Conservation (phyloP, 805 yeast species). For the Ogataea degrootiae region DNA sequence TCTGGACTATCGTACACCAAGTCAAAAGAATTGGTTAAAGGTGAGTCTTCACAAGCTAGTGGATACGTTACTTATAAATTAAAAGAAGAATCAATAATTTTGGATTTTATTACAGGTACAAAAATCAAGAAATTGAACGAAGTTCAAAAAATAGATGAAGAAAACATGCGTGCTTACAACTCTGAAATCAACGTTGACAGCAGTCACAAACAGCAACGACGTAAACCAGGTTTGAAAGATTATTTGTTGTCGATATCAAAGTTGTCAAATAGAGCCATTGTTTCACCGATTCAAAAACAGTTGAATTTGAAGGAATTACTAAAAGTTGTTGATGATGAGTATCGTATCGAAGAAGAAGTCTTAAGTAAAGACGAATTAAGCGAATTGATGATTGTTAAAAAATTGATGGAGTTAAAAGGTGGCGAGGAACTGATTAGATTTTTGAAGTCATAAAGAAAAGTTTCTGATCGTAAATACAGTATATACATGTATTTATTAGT, state of each 20-base stretch:
- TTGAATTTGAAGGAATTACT: conserved; percentile 47
- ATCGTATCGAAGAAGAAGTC: conserved; percentile 12
- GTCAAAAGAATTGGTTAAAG: conserved; percentile 22
- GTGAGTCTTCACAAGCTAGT: conserved; percentile 8
- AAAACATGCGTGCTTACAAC: conserved; percentile 30
- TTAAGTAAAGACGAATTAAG: conserved; percentile 37
- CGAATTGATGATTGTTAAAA: conserved; percentile 52
- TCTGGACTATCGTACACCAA: conserved; percentile 29
- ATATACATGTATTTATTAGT: no score
- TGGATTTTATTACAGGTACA: conserved; percentile 62
- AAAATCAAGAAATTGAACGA: conserved; percentile 33
- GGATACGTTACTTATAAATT: conserved; percentile 49
- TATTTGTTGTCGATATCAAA: conserved; percentile 28
- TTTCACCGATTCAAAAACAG: conserved; percentile 25
- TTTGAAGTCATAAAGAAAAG: conserved; percentile 30
- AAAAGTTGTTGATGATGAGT: conserved; percentile 29
- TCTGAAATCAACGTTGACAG: conserved; percentile 15
- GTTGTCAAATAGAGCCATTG: conserved; percentile 30
- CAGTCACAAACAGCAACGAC: neutral
- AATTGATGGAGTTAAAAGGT: conserved; percentile 65
- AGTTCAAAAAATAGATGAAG: conserved; percentile 29
- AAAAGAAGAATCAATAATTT: conserved; percentile 61
- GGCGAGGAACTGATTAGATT: conserved; percentile 58
- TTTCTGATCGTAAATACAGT: no score
- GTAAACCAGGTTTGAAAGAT: conserved; percentile 17